Evolutionary conservation across 2,329 filamentous ascomycete genomes (phyloP), one percentile per base, ranked within the genome.

Genomic region (Calcarisporium arbuscula): DNA sequence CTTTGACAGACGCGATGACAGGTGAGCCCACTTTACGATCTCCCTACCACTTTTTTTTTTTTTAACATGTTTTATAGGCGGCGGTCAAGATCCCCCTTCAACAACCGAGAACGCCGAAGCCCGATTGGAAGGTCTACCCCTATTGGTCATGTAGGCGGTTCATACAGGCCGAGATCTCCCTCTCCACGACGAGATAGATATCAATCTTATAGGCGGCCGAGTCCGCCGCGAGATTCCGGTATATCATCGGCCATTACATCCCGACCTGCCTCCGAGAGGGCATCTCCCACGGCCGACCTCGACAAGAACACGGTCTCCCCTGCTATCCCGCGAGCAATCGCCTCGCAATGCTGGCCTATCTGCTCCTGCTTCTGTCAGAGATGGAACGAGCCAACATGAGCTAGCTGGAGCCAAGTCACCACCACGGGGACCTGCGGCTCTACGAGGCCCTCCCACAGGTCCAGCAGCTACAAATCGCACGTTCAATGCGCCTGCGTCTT

Each of bases 1-100:
- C 19, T 46, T 59, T 28, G 64, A 61, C 34, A 58, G 54, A 35
- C 63, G 67, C 11, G 65, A 70, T 35, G 61, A 65, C 22, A 57
- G 62, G 57, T 61, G 40, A 48, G 52, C 28, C 33, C 11, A 8
- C 8, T 16, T 27, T 22, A 18, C 15, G n/a, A 9, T 11, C 14
- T 22, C 4, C 34, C 25, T 21, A 25, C 11, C n/a, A 18, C 12
- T 11, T 31, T 5, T 8, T 25, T 8, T 7, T 15, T 21, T 20
- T 54, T 40, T 42, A 29, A 27, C 17, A 14, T 18, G n/a, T 22
- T 29, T 40, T 21, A 42, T 43, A 72, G 70, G 53, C 64, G 70
- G 42, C 62, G 73, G 46, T 77, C 74, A 17, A 64, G 74, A 30
- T 77, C 73, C 21, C 72, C 73, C 2, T 65, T 63, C 38, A 61